Percentiles rank a stretch among this genome's conserved stretches.
Conservation (phyloP, 148 eudicot genomes). For the Rhododendron griersonianum region DNA sequence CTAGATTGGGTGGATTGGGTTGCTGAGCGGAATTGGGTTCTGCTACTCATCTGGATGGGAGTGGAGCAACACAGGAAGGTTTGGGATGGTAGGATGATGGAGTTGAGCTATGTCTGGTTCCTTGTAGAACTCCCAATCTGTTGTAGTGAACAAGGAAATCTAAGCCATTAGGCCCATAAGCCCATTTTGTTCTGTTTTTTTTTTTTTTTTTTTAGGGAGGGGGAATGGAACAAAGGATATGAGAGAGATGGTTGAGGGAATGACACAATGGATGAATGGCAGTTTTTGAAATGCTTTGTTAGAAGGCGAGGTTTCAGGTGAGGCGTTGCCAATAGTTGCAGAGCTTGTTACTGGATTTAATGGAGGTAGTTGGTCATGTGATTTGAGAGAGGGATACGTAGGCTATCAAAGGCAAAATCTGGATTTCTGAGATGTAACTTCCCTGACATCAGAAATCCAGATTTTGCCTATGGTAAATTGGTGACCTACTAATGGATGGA, state of each 20-base stretch:
- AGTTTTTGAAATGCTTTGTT: background rate
- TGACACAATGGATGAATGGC: background rate
- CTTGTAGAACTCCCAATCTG: background rate
- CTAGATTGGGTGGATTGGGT: background rate
- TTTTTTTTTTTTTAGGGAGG: no score
- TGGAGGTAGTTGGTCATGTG: background rate
- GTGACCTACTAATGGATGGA: background rate
- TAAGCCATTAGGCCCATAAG: background rate
- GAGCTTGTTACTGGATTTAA: background rate
- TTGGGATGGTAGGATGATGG: background rate
- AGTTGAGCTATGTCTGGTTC: background rate
- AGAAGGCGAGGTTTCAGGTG: background rate
- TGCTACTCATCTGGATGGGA: background rate
- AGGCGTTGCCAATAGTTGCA: background rate
- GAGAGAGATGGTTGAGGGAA: background rate
- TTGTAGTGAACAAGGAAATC: background rate
- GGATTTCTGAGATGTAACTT: background rate
- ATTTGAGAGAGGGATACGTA: background rate
- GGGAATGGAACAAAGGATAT: background rate
- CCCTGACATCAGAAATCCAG: background rate
- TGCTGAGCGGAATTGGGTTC: background rate
- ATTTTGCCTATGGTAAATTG: background rate
- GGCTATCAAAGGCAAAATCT: background rate
- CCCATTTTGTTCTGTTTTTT: background rate
- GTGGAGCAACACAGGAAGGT: background rate